phyloP scores from a whole-genome alignment of 2,329 filamentous ascomycete genomes.

The Juglanconis juglandina region DNA sequence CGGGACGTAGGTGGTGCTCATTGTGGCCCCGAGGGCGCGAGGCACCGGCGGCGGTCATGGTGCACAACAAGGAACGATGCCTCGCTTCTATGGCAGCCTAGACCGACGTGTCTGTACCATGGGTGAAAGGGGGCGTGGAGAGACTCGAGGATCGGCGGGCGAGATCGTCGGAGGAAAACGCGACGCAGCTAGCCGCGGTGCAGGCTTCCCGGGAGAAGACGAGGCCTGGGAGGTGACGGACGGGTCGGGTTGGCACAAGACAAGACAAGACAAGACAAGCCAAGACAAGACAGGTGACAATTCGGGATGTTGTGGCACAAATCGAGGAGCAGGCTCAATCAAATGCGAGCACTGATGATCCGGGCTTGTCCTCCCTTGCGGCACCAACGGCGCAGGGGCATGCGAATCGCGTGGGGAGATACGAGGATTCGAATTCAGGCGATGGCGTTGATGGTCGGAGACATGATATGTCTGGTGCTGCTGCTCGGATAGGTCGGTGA shows the following conservation, averaged over 20 bases:
- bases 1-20: conserved; percentile 9
- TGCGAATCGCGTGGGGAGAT: conserved; percentile 3
- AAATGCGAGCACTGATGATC: conserved; percentile 5
- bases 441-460: background rate
- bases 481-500: background rate
- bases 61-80: conserved; percentile 16
- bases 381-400: conserved; percentile 8
- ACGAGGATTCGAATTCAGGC: background rate
- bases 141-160: conserved; percentile 4
- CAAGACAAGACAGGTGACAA: conserved; percentile 6
- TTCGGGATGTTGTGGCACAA: conserved; percentile 11
- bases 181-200: conserved; percentile 17
- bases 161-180: conserved; percentile 11
- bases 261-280: too few species aligned
- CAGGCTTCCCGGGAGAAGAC: conserved; percentile 8
- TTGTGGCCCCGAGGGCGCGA: conserved; percentile 13
- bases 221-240: background rate
- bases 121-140: conserved; percentile 3
- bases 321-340: conserved; percentile 14
- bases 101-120: conserved; percentile 19
- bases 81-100: conserved; percentile 20
- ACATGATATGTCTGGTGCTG: background rate
- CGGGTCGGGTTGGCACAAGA: background rate
- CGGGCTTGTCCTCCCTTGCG: conserved; percentile 16
- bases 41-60: conserved; percentile 17